These are phyloP conservation scores for Akanthomyces uredinophilus DNA, from an alignment of 2,329 filamentous ascomycete genomes.

Conservation along the genomic window DNA sequence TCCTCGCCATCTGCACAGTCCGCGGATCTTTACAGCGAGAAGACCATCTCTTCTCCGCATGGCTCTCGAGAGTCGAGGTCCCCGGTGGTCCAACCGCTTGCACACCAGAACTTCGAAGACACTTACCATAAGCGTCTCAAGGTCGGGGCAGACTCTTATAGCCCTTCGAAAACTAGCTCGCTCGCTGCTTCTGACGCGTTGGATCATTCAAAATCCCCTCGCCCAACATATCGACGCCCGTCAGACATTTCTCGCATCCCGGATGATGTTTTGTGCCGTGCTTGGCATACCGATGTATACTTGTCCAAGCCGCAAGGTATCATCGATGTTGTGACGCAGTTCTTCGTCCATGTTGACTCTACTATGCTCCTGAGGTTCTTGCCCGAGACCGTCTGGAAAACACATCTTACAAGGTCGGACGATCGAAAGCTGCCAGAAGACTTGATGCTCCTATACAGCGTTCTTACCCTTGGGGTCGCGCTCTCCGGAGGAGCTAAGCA, in stretches of 20 bases:
- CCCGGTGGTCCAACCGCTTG: background rate
- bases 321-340: slow-evolving; percentile 34
- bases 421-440: slow-evolving; percentile 37
- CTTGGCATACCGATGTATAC: slow-evolving; percentile 48
- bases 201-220: slow-evolving; percentile 33
- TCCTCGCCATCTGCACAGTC: slow-evolving; percentile 49
- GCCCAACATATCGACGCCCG: slow-evolving; percentile 31
- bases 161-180: slow-evolving; percentile 29
- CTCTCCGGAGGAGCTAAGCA: slow-evolving; percentile 33
- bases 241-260: slow-evolving; percentile 43
- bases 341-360: slow-evolving; percentile 38
- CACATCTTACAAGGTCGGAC: slow-evolving; percentile 32
- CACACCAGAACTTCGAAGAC: background rate
- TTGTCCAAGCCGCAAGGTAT: slow-evolving; percentile 38
- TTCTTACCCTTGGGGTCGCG: slow-evolving; percentile 35
- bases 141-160: slow-evolving; percentile 43
- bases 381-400: slow-evolving; percentile 35
- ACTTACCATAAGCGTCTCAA: slow-evolving; percentile 41
- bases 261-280: slow-evolving; percentile 43
- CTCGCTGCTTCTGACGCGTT: slow-evolving; percentile 27
- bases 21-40: slow-evolving; percentile 46
- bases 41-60: slow-evolving; percentile 22
- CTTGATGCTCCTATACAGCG: slow-evolving; percentile 42
- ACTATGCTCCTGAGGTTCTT: slow-evolving; percentile 38
- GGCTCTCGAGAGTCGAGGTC: slow-evolving; percentile 30